Evolutionary conservation across 768 basidiomycete species (phyloP), one percentile per base, ranked within the genome.

Genomic region (Russula griseocarnosa): DNA sequence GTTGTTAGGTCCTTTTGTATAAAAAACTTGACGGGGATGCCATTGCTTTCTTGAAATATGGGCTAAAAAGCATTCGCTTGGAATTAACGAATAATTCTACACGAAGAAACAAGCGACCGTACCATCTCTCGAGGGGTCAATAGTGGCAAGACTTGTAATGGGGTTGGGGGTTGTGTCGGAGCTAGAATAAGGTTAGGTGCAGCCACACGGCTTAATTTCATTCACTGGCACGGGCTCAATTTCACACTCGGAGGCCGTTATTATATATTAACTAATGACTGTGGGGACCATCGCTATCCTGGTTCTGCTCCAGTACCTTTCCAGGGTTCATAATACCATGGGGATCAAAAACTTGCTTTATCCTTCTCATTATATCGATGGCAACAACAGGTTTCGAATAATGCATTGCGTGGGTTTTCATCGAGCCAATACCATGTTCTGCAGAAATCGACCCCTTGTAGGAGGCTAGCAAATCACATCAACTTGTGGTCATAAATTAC

Each of bases 361-460:
- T 86, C 75, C 81, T 86, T 76, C 83, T 88, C 96, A 99, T 99
- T 79, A 87, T 78, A 55, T 83, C 88, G 68, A 98, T 88, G 71
- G 88, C 92, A 26, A 84, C 82, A 9, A 80, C 77, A 64, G 78
- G 82, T 77, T 98, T 97, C 7, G 92, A 93, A 75, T 97, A 98
- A 44, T 81, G 82, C 24, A 98, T 83, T 18, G 92, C 92, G 61
- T 89, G 86, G 0, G 90, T 89, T 78, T 98, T 98, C 90, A 93
- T 93, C 0, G 87, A 82, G n/a, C 96, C 95, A 58, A 99, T 86
- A 6, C 96, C 96, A 73, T 99, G 96, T 72, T 99, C 96, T 2
- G 96, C 96, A 7, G 95, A 98, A 68, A 99, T 85, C 0, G 96
- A 98, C 9, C 96, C 96, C 56, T 86, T 83, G 71, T 90, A 82